Conservation (phyloP, 371 early-diverging fungal species). For the Umbelopsis sp. region DNA sequence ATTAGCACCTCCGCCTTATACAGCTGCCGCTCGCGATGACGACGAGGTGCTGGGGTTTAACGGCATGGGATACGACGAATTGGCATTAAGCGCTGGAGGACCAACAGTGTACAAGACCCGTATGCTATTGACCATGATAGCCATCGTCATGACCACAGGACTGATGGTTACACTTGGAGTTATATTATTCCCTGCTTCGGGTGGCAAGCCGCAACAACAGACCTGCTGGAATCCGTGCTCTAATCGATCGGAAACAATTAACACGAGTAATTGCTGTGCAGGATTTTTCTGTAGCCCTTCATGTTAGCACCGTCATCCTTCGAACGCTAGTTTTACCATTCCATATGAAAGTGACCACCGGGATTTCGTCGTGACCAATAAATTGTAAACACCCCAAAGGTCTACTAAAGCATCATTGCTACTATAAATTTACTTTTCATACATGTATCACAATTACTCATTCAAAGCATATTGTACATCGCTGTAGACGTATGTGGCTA, state of each 20-base stretch:
- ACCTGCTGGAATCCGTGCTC: conserved; percentile 7
- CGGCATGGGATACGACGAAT: neutral
- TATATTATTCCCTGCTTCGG: conserved; percentile 5
- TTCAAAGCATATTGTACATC: too few species aligned
- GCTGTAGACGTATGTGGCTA: too few species aligned
- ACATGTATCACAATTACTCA: too few species aligned
- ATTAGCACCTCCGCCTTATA: conserved; percentile 6
- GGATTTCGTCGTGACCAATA: neutral
- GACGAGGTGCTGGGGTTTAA: neutral
- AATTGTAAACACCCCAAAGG: too few species aligned
- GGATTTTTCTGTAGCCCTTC: neutral
- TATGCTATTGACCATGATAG: neutral
- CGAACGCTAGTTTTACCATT: neutral
- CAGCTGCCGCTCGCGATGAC: neutral
- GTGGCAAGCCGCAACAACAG: neutral
- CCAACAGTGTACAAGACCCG: neutral
- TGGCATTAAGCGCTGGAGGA: neutral
- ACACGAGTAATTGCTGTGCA: neutral
- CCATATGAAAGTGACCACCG: neutral
- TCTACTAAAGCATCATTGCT: too few species aligned
- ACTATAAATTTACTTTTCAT: too few species aligned
- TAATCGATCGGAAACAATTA: neutral
- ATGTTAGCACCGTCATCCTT: neutral
- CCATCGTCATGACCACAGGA: neutral
- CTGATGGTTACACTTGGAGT: conserved; percentile 4